phyloP scores from a whole-genome alignment of 768 basidiomycete genomes.

The Pisolithus tinctorius region DNA sequence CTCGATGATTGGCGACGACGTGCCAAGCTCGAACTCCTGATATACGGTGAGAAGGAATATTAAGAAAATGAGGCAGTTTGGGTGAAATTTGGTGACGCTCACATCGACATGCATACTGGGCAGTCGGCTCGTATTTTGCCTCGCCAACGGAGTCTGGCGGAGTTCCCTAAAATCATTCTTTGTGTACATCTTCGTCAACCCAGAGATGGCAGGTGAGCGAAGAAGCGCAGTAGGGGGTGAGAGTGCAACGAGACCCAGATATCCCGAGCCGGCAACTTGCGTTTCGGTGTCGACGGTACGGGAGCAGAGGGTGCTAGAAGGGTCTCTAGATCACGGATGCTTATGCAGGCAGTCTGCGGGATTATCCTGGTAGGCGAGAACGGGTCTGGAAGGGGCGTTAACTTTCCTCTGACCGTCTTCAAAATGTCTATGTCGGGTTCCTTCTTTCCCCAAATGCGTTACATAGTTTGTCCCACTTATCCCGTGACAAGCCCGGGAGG shows the following conservation, averaged over 20 bases:
- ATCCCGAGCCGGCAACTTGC: constrained; percentile 44
- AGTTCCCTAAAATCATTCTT: constrained; percentile 80
- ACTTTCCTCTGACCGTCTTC: constrained; percentile 26
- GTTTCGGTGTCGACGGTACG: constrained; percentile 47
- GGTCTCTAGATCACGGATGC: constrained; percentile 38
- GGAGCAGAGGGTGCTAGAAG: constrained; percentile 34
- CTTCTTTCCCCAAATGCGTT: constrained; percentile 28
- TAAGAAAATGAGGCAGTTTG: not conserved
- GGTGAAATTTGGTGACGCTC: constrained; percentile 25
- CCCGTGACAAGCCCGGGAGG: constrained; percentile 42
- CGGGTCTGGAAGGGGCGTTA: constrained; percentile 23
- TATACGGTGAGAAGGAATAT: constrained; percentile 3
- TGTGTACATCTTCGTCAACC: constrained; percentile 74
- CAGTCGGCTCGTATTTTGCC: constrained; percentile 79
- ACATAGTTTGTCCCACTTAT: constrained; percentile 42
- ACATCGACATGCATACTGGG: constrained; percentile 82
- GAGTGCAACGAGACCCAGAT: constrained; percentile 57
- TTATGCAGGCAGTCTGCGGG: constrained; percentile 34
- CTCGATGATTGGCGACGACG: constrained; percentile 26
- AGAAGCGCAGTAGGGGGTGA: constrained; percentile 67
- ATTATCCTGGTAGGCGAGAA: constrained; percentile 20
- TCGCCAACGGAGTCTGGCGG: constrained; percentile 57
- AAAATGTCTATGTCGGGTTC: constrained; percentile 23
- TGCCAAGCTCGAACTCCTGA: constrained; percentile 8
- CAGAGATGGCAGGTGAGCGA: constrained; percentile 65